A percentile compares a stretch with the other conserved stretches of the same genome.
Conservation (phyloP, 1,284 basidiomycete genomes). For the Dichomitus squalens region DNA sequence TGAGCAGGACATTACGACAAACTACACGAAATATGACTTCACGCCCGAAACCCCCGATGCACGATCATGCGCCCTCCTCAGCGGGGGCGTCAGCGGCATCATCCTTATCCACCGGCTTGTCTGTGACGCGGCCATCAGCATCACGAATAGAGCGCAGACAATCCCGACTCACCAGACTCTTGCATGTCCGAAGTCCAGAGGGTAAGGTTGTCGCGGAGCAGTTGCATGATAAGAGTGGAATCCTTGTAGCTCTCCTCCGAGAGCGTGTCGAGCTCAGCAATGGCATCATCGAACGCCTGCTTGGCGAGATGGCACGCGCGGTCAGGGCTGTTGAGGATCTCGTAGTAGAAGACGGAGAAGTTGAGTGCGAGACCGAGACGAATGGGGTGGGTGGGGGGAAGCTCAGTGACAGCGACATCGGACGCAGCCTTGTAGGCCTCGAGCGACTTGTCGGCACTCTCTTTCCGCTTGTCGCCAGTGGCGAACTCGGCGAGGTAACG, state of each 20-base stretch:
- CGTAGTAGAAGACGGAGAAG: slow-evolving; percentile 99
- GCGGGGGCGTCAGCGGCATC: slow-evolving; percentile 44
- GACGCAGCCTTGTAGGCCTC: slow-evolving; percentile 99
- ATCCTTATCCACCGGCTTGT: slow-evolving; percentile 75
- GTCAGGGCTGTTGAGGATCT: slow-evolving; percentile 99
- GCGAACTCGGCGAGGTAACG: slow-evolving; percentile 99
- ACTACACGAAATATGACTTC: slow-evolving; percentile 25
- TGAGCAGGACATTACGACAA: slow-evolving; percentile 26
- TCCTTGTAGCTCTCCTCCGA: slow-evolving; percentile 99
- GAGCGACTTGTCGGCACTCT: slow-evolving; percentile 97
- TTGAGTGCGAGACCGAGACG: slow-evolving; percentile 98
- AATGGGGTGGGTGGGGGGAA: slow-evolving; percentile 99
- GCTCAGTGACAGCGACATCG: slow-evolving; percentile 96
- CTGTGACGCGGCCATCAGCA: slow-evolving; percentile 30
- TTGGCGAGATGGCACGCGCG: slow-evolving; percentile 99
- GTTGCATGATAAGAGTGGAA: slow-evolving; percentile 98
- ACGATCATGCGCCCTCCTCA: slow-evolving; percentile 31
- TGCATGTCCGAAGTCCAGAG: slow-evolving; percentile 99
- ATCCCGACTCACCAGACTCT: slow-evolving; percentile 65
- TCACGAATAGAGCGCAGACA: background rate
- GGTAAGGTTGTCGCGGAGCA: slow-evolving; percentile 97
- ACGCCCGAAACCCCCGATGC: slow-evolving; percentile 9
- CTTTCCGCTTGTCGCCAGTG: slow-evolving; percentile 98
- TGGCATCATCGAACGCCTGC: slow-evolving; percentile 99
- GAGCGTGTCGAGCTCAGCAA: slow-evolving; percentile 99